phyloP scores from a whole-genome alignment of 2,329 filamentous ascomycete genomes.

The Trichoderma sp. region DNA sequence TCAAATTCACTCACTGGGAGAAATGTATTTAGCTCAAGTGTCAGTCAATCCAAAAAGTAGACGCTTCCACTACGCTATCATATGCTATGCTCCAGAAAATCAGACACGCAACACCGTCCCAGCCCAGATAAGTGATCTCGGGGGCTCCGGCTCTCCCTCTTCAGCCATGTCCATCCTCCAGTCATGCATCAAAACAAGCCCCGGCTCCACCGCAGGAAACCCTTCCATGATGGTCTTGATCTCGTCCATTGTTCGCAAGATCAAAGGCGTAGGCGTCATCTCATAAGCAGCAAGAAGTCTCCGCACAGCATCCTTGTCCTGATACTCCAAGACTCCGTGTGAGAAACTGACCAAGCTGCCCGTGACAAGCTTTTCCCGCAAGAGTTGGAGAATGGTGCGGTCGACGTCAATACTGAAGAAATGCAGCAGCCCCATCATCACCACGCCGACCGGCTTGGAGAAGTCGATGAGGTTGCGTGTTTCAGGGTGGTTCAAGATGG shows the following conservation, averaged over 20 bases:
- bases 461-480: constrained; percentile 22
- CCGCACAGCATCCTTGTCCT: neutral
- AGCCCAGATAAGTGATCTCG: neutral
- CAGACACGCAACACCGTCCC: neutral
- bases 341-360: constrained; percentile 11
- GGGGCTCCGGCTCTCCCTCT: constrained; percentile 14
- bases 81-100: too few species aligned
- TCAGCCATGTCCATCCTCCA: constrained; percentile 23
- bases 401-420: neutral
- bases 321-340: neutral
- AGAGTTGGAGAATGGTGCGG: neutral
- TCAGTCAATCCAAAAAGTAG: too few species aligned
- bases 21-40: too few species aligned
- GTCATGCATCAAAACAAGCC: neutral
- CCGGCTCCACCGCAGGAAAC: neutral
- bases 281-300: neutral
- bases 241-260: neutral
- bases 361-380: neutral
- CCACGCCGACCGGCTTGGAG: constrained; percentile 18
- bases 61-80: too few species aligned
- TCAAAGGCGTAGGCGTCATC: constrained; percentile 5
- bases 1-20: too few species aligned
- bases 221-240: neutral
- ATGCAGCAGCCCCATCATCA: constrained; percentile 20
- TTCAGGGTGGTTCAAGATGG: constrained; percentile 12